Conservation (phyloP, 2,329 filamentous ascomycete genomes). For the Microcyclospora pomicola region DNA sequence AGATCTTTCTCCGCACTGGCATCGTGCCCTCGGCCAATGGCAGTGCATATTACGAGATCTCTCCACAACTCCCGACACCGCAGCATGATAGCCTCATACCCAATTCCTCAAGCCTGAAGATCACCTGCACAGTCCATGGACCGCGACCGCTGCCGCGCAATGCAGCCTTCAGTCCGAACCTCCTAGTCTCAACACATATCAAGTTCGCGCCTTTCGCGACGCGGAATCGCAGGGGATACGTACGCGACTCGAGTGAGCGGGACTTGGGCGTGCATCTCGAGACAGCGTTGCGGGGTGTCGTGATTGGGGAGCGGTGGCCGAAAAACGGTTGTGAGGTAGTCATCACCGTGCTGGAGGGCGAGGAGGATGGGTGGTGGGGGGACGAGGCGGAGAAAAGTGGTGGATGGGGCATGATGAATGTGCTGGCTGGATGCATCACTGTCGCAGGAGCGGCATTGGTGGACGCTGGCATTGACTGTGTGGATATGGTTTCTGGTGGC, state of each 20-base stretch:
- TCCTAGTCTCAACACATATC: constrained; percentile 82
- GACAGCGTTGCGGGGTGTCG: constrained; percentile 72
- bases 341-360: constrained; percentile 83
- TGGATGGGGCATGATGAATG: constrained; percentile 76
- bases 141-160: constrained; percentile 81
- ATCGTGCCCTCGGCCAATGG: constrained; percentile 87
- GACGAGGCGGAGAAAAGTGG: constrained; percentile 36
- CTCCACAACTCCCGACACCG: constrained; percentile 25
- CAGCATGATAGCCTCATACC: constrained; percentile 37
- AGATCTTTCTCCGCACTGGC: constrained; percentile 84
- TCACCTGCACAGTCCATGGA: constrained; percentile 86
- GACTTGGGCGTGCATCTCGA: constrained; percentile 86
- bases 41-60: constrained; percentile 66
- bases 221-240: constrained; percentile 65
- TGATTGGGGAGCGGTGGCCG: constrained; percentile 93
- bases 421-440: constrained; percentile 81
- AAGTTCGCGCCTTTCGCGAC: constrained; percentile 96
- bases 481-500: constrained; percentile 79
- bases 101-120: constrained; percentile 60
- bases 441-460: constrained; percentile 84
- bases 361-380: constrained; percentile 62
- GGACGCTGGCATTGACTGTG: constrained; percentile 90
- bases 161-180: constrained; percentile 80
- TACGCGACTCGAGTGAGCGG: constrained; percentile 72
- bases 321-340: constrained; percentile 96